Evolutionary conservation across 1,284 basidiomycete species (phyloP).

Genomic region (Puccinia polysora): DNA sequence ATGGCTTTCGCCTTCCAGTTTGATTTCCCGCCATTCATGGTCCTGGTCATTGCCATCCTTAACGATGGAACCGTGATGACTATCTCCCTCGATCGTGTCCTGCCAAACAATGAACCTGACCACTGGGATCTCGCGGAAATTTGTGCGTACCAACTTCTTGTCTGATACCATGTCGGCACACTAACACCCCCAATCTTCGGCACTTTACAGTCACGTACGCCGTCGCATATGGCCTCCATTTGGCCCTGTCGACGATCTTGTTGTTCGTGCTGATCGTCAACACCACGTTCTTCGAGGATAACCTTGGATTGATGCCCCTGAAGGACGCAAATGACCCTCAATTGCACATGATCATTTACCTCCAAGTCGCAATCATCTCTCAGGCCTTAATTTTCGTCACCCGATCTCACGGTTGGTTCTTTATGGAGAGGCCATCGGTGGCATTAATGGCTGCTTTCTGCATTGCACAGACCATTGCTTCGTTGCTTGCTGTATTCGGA

Average conservation of each 20-base stretch:
- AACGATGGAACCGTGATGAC: conserved; percentile 71
- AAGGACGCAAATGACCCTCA: conserved; percentile 50
- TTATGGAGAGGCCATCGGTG: conserved; percentile 42
- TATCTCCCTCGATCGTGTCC: conserved; percentile 88
- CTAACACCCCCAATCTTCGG: too few relatives aligned
- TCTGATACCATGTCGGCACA: too few relatives aligned
- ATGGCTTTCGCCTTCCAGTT: conserved; percentile 44
- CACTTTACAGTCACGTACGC: conserved; percentile 66
- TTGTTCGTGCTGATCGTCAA: conserved; percentile 79
- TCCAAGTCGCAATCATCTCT: conserved; percentile 44
- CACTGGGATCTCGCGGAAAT: conserved; percentile 95
- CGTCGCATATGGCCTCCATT: conserved; percentile 86
- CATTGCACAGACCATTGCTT: conserved; percentile 40
- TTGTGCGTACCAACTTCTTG: conserved; percentile 53
- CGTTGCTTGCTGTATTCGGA: conserved; percentile 32
- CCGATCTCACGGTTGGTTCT: conserved; percentile 44
- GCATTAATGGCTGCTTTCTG: conserved; percentile 33
- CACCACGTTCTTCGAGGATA: conserved; percentile 83
- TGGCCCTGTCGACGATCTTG: conserved; percentile 78
- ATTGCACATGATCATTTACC: conserved; percentile 63
- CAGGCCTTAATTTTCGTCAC: conserved; percentile 44
- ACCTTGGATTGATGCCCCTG: conserved; percentile 63
- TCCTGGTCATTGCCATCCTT: conserved; percentile 73
- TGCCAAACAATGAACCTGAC: conserved; percentile 79
- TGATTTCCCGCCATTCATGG: conserved; percentile 45